These are phyloP conservation scores for Trametes versicolor DNA, from an alignment of 1,284 basidiomycete genomes.

Conservation along the genomic window DNA sequence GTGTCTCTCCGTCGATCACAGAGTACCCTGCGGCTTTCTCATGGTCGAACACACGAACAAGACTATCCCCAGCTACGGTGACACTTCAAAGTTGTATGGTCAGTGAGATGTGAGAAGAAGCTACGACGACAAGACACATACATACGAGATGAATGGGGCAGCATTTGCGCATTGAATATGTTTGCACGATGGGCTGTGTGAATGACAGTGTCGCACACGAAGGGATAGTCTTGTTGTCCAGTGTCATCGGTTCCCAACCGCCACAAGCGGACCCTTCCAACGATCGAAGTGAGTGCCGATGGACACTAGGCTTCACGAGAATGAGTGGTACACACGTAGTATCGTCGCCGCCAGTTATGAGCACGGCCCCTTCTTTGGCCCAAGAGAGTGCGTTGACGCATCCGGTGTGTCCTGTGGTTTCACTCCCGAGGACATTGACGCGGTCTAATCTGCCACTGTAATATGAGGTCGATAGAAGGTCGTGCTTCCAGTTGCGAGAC, in stretches of 20 bases:
- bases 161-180: slow-evolving; percentile 89
- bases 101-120: neutral
- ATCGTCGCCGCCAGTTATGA: slow-evolving; percentile 88
- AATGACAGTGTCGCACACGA: slow-evolving; percentile 69
- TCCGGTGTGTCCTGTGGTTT: slow-evolving; percentile 67
- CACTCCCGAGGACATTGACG: slow-evolving; percentile 72
- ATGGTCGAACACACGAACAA: slow-evolving; percentile 87
- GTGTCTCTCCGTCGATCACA: slow-evolving; percentile 45
- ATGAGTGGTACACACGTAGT: slow-evolving; percentile 66
- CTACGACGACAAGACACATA: slow-evolving; percentile 45
- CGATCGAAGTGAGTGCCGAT: too few species aligned
- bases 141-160: slow-evolving; percentile 79
- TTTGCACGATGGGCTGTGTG: slow-evolving; percentile 86
- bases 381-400: slow-evolving; percentile 91
- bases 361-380: slow-evolving; percentile 77
- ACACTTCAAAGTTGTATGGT: slow-evolving; percentile 52
- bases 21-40: slow-evolving; percentile 55
- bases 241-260: slow-evolving; percentile 55
- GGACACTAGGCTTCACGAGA: neutral
- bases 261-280: slow-evolving; percentile 73
- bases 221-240: slow-evolving; percentile 60
- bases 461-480: slow-evolving; percentile 26
- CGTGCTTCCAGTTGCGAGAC: slow-evolving; percentile 24
- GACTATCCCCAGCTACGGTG: slow-evolving; percentile 81
- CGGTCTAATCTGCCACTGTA: slow-evolving; percentile 49